Conservation (phyloP, 805 yeast genomes). For the Schizosaccharomyces cryophilus region DNA sequence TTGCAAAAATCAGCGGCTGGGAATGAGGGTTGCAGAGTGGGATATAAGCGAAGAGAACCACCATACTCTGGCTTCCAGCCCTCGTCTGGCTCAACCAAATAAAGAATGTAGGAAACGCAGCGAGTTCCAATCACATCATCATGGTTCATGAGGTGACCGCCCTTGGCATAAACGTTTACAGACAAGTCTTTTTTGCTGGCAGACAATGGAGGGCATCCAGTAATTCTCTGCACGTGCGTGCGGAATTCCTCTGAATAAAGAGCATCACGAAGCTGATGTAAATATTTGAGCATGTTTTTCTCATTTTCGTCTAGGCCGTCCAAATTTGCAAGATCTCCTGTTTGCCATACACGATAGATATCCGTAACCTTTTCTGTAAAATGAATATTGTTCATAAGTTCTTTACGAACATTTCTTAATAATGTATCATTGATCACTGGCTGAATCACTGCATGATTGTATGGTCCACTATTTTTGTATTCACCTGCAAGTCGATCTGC, state of each 20-base stretch:
- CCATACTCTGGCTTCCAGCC: slow-evolving; percentile 81
- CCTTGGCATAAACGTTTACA: slow-evolving; percentile 69
- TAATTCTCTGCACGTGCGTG: slow-evolving; percentile 46
- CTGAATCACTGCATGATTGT: slow-evolving; percentile 67
- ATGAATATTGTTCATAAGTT: slow-evolving; percentile 58
- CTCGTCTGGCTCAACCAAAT: slow-evolving; percentile 77
- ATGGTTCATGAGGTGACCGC: slow-evolving; percentile 83
- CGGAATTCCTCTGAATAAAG: slow-evolving; percentile 71
- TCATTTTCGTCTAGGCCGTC: slow-evolving; percentile 66
- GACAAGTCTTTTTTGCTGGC: slow-evolving; percentile 85
- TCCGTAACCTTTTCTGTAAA: slow-evolving; percentile 94
- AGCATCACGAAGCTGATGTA: slow-evolving; percentile 62
- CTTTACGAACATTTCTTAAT: slow-evolving; percentile 56
- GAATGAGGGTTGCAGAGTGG: slow-evolving; percentile 67
- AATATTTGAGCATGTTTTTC: slow-evolving; percentile 41
- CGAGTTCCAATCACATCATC: slow-evolving; percentile 95
- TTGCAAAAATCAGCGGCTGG: slow-evolving; percentile 54
- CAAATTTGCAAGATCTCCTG: slow-evolving; percentile 75
- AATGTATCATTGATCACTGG: slow-evolving; percentile 53
- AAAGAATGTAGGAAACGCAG: slow-evolving; percentile 74
- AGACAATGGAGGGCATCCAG: slow-evolving; percentile 71
- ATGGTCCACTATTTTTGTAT: slow-evolving; percentile 42
- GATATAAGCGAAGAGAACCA: slow-evolving; percentile 70
- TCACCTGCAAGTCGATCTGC: slow-evolving; percentile 5
- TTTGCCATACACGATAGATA: slow-evolving; percentile 66